Base-by-base conservation (phyloP, 2,329 filamentous ascomycete genomes). In the Colletotrichum lini region DNA sequence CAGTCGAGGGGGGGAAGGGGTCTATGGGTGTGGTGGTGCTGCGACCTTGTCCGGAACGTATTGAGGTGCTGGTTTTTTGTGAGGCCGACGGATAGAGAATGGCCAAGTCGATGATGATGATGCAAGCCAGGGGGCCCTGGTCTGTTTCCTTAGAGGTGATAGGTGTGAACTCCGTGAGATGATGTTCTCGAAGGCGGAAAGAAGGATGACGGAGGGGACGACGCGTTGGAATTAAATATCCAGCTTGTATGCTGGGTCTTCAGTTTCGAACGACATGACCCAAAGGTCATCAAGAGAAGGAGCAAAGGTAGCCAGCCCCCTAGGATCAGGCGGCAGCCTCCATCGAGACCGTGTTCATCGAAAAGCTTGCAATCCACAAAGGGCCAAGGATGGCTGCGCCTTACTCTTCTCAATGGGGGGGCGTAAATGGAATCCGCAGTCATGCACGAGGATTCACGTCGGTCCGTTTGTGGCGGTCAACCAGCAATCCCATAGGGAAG, bases 91-190 rank as follows among this genome's bases (percentile, higher is more conserved):
- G 23, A 16, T 56, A 40, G 13, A 38, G 52, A 18, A 38, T 38
- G n/a, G n/a, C 10, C 26, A 12, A 38, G 50, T 44, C 52, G 38
- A 49, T 45, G 52, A 64, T 68, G 65, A 49, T 52, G 59, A 64
- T 68, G 65, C 65, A 68, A 64, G 18, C 38, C 53, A 35, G 45
- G 64, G 35, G 64, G 35, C 4, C 23, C 47, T 66, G 58, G 38
- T 35, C 21, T 44, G 23, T n/a, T 49, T 42, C 35, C 45, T 26
- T 30, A 23, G 18, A 40, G 35, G 35, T 63, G 58, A 23, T 26
- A 40, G 35, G 35, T 63, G 35, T 42, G n/a, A 21, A 9, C 42
- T 21, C 23, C 4, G 58, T 3, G 30, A 62, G 47, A 62, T 42
- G 59, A 7, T 62, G 9, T 30, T 42, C 18, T 21, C 35, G n/a